Conservation (phyloP, 2,329 filamentous ascomycete genomes). For the Sclerotinia spermophila region DNA sequence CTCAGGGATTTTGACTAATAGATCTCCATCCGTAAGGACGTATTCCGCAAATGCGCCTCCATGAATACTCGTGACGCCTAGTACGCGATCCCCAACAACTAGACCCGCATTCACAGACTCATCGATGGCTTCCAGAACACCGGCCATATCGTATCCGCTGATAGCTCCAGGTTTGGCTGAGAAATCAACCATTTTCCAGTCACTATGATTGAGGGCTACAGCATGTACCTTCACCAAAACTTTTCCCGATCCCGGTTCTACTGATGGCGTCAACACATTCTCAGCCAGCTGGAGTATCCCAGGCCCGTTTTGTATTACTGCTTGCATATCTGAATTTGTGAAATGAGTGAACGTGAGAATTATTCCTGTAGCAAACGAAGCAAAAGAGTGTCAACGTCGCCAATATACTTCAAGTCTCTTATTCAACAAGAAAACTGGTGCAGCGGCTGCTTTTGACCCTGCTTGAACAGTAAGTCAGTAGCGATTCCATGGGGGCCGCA, state of each 20-base stretch:
- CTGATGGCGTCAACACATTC: neutral
- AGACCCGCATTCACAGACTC: neutral
- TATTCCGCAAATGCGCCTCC: constrained; percentile 19
- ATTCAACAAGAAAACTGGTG: neutral
- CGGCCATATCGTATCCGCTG: constrained; percentile 16
- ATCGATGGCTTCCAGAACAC: constrained; percentile 13
- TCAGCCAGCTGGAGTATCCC: neutral
- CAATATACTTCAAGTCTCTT: neutral
- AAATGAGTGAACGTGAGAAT: neutral
- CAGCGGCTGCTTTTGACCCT: neutral
- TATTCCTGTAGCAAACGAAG: neutral
- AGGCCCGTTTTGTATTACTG: constrained; percentile 8
- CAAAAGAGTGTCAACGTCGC: neutral
- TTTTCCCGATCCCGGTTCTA: neutral
- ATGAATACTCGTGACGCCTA: constrained; percentile 13
- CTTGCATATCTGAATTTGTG: neutral
- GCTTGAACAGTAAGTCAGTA: neutral
- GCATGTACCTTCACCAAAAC: constrained; percentile 1
- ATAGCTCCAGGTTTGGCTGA: constrained; percentile 14
- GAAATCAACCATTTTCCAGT: constrained; percentile 18
- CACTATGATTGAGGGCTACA: constrained; percentile 17
- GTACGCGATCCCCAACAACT: constrained; percentile 15
- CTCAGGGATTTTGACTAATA: constrained; percentile 15
- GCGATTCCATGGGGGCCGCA: neutral
- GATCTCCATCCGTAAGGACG: constrained; percentile 4